Evolutionary conservation across 345 rosid genomes (phyloP).

Genomic region (Cardamine resedifolia): DNA sequence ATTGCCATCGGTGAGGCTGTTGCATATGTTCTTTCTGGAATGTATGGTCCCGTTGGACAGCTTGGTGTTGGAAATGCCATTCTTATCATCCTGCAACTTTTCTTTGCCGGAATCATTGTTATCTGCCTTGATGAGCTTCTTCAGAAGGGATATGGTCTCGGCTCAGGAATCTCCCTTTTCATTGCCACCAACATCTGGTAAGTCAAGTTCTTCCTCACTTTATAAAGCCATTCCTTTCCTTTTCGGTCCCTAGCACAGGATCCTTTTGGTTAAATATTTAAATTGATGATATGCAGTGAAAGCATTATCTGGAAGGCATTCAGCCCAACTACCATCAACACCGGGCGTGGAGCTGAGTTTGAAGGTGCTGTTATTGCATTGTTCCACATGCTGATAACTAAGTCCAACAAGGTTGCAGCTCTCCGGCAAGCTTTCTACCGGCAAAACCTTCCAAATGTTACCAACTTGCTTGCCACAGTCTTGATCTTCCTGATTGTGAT

Average conservation of each 20-base stretch:
- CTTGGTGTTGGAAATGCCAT: conserved; percentile 86
- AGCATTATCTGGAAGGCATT: conserved; percentile 87
- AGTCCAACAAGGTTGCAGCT: conserved; percentile 74
- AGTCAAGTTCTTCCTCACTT: conserved; percentile 17
- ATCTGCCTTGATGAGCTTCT: conserved; percentile 85
- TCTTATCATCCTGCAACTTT: conserved; percentile 74
- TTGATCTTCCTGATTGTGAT: conserved; percentile 77
- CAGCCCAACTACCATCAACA: conserved; percentile 86
- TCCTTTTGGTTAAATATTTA: background rate
- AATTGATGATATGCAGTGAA: conserved; percentile 46
- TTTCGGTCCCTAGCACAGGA: background rate
- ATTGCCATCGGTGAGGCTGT: conserved; percentile 85
- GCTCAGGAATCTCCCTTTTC: conserved; percentile 89
- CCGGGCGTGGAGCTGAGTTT: conserved; percentile 88
- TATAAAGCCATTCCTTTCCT: background rate
- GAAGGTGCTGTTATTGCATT: conserved; percentile 92
- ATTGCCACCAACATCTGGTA: conserved; percentile 88
- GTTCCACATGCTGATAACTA: conserved; percentile 76
- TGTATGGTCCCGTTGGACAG: conserved; percentile 78
- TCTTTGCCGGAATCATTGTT: conserved; percentile 81
- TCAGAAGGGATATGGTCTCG: conserved; percentile 79
- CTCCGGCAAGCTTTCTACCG: conserved; percentile 86
- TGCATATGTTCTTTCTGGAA: conserved; percentile 80
- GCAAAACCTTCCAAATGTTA: conserved; percentile 86
- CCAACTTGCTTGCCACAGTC: conserved; percentile 80